Evolutionary conservation across 2,329 filamentous ascomycete species (phyloP), one percentile per base, ranked within the genome.

Genomic region (Scedosporium boydii): DNA sequence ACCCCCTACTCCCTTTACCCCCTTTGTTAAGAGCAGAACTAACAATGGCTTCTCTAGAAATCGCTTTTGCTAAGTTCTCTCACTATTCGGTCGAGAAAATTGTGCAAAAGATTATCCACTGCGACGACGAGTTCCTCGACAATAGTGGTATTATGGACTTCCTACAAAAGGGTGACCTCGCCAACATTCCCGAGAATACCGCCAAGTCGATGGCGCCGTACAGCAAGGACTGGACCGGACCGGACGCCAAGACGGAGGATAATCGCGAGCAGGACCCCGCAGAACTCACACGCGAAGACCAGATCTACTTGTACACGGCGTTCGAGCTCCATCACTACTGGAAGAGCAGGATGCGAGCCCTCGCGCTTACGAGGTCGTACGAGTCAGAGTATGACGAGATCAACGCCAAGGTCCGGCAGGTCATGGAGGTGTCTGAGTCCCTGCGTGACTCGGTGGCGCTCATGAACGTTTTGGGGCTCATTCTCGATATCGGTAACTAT

Each of bases 401-500:
- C 55, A 91, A 89, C 10, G 80, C 83, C 51, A 96, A 95, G 77
- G 85, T 98, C 64, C 87, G 88, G 67, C 87, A 95, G 65, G 86
- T 99, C n/a, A 89, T 96, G 42, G 79, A 80, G 34, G 92, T 96
- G 7, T 93, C 93, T 4, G 93, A 98, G 76, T 90, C 91, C 9
- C 78, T 99, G 62, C 86, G 93, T 58, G 92, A 96, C 71, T 97
- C 93, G 1, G 91, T 96, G 27, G 89, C 91, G 27, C 78, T 99
- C 69, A 96, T 98, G 88, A 97, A 96, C 67, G 92, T 99, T 57
- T 85, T 99, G 63, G 93, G 93, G 64, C 82, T 98, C 65, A 99
- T 99, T 75, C 80, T 99, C 69, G 93, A 97, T 74, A 96, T 99
- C 71, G 95, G 95, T 75, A 99, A 99, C 76, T 99, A 96, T 82